Evolutionary conservation across 352 stramenopile species (phyloP).

Genomic region (Phytophthora gonapodyides): DNA sequence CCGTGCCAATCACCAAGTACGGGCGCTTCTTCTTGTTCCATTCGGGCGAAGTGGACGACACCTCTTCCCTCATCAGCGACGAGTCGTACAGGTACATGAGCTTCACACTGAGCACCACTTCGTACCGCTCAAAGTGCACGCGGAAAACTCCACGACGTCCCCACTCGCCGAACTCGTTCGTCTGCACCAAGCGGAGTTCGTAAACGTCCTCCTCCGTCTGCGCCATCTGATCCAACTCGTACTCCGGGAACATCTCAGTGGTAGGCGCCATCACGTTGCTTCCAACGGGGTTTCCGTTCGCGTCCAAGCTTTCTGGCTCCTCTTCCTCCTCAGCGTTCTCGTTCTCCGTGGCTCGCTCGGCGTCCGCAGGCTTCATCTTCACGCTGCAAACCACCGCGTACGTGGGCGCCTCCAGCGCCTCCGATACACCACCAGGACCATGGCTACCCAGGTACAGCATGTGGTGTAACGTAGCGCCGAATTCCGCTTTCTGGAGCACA

Average conservation of each 20-base stretch:
- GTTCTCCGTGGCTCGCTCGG: constrained; percentile 63
- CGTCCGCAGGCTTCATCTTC: constrained; percentile 55
- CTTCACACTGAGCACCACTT: constrained; percentile 85
- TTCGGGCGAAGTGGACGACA: constrained; percentile 64
- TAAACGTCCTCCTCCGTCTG: constrained; percentile 84
- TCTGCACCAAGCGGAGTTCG: constrained; percentile 82
- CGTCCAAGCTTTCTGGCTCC: constrained; percentile 48
- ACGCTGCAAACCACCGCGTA: constrained; percentile 82
- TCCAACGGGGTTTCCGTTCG: constrained; percentile 46
- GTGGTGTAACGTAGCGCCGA: constrained; percentile 77
- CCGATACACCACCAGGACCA: constrained; percentile 74
- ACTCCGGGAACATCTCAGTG: constrained; percentile 77
- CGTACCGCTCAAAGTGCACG: constrained; percentile 84
- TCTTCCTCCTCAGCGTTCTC: constrained; percentile 61
- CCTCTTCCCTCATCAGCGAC: constrained; percentile 75
- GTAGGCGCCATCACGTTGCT: constrained; percentile 82
- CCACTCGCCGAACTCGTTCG: constrained; percentile 84
- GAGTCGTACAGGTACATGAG: constrained; percentile 89
- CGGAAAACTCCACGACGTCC: constrained; percentile 70
- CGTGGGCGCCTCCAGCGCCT: constrained; percentile 76
- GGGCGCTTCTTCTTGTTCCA: constrained; percentile 83
- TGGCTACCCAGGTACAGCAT: constrained; percentile 80
- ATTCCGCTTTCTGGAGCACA: constrained; percentile 80
- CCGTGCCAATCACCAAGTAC: constrained; percentile 83
- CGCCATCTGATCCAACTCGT: constrained; percentile 64